Evolutionary conservation across 345 rosid species (phyloP).

Genomic region (Lumnitzera littorea): DNA sequence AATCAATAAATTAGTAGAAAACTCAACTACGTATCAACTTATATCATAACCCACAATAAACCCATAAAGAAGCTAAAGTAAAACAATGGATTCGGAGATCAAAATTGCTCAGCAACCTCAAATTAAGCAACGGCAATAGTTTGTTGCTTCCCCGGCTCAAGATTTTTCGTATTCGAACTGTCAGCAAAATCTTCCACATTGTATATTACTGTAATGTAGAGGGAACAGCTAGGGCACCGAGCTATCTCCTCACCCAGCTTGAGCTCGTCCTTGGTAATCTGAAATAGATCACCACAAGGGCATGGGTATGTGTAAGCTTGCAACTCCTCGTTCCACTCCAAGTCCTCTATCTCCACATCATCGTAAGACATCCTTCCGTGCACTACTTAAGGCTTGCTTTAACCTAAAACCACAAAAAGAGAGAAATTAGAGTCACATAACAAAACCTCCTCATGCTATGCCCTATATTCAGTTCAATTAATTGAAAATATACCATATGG

Average conservation of each 20-base stretch:
- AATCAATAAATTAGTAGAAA: too few relatives aligned
- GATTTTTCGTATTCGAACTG: slow-evolving; percentile 23
- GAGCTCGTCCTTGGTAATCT: slow-evolving; percentile 84
- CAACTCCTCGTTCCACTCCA: slow-evolving; percentile 89
- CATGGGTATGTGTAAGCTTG: slow-evolving; percentile 81
- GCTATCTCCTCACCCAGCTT: slow-evolving; percentile 80
- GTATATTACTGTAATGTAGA: slow-evolving; percentile 81
- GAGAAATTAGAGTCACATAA: too few relatives aligned
- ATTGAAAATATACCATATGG: too few relatives aligned
- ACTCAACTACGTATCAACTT: too few relatives aligned
- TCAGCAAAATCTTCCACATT: slow-evolving; percentile 69
- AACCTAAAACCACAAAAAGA: too few relatives aligned
- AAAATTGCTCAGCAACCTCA: too few relatives aligned
- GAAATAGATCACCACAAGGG: slow-evolving; percentile 91
- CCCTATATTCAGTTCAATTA: too few relatives aligned
- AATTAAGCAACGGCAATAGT: slow-evolving; percentile 55
- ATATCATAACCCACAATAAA: too few relatives aligned
- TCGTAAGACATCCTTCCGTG: slow-evolving; percentile 67
- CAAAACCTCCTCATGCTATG: too few relatives aligned
- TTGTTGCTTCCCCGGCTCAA: slow-evolving; percentile 33
- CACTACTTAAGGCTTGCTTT: too few relatives aligned
- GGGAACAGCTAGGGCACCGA: slow-evolving; percentile 90
- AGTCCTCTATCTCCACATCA: slow-evolving; percentile 95
- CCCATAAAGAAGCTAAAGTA: too few relatives aligned
- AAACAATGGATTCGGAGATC: too few relatives aligned